These are phyloP conservation scores for Wickerhamiella slavikovae DNA, from an alignment of 805 yeast species.

Conservation along the genomic window DNA sequence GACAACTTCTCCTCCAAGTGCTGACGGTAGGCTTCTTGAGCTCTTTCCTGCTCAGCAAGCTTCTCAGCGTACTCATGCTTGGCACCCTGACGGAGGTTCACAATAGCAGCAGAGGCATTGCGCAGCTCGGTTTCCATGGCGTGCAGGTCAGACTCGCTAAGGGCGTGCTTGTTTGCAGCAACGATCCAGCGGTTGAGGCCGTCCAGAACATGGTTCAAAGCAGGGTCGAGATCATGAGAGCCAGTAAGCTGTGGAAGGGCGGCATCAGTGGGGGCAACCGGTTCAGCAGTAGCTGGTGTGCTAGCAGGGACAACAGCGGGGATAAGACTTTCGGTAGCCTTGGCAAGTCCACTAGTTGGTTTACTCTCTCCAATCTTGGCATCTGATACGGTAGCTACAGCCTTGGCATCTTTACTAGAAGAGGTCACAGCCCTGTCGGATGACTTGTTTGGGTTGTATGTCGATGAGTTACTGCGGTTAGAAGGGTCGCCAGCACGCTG, in stretches of 20 bases:
- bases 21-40: slow-evolving; percentile 15
- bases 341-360: slow-evolving; percentile 11
- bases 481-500: background rate
- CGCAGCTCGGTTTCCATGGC: slow-evolving; percentile 1
- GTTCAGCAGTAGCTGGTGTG: background rate
- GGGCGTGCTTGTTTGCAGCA: slow-evolving; percentile 7
- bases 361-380: background rate
- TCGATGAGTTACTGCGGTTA: background rate
- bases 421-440: background rate
- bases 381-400: background rate
- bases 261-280: background rate
- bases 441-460: no score
- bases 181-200: slow-evolving; percentile 11
- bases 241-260: slow-evolving; percentile 6
- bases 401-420: background rate
- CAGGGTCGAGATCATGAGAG: slow-evolving; percentile 10
- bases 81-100: slow-evolving; percentile 4
- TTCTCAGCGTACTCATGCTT: slow-evolving; percentile 2
- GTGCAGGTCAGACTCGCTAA: slow-evolving; percentile 18
- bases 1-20: slow-evolving; percentile 10
- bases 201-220: slow-evolving; percentile 10
- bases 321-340: background rate
- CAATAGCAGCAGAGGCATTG: slow-evolving; percentile 1
- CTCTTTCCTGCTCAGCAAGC: slow-evolving; percentile 13
- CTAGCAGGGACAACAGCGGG: background rate